Base-by-base conservation (phyloP, 345 rosid species). In the Brassica carinata region DNA sequence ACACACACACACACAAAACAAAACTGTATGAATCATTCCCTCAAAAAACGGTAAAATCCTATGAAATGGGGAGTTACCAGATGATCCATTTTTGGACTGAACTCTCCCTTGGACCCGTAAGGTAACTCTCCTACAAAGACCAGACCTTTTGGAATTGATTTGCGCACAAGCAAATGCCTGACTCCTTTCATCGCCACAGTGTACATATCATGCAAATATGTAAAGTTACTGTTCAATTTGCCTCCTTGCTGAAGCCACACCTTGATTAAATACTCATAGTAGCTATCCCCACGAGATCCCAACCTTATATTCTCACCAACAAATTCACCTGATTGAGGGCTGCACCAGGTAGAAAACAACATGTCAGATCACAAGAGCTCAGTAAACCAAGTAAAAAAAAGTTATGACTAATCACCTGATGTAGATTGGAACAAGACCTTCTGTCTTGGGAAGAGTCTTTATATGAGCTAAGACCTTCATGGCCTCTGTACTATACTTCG, bases 1-100 rank as follows among this genome's bases (percentile, higher is more conserved):
- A 82, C 67, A 58, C 64, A 34, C 26, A 23, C 26, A 23, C 26
- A 23, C 26, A 3, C 13, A 4, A 29, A 72, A 71, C 26, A 29
- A 11, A 23, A 45, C 8, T 5, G 7, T 5, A 75, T 3, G 10
- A 76, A 57, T 40, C 73, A 71, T 18, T n/a, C 13, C 13, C 31
- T 14, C 76, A 53, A 17, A 23, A 53, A 10, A 43, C 14, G 13
- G 26, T 13, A 1, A 43, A 45, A 43, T 26, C 40, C 11, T 9
- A 15, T 4, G 53, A 19, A 6, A 62, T 70, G 69, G 63, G 30
- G 19, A 73, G 94, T 77, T 89, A 93, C 99, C 95, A 96, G 87
- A 85, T 93, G 99, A 84, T 96, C 99, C 99, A 96, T 96, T 85
- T 96, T 96, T n/a, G 99, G 93, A 83, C 94, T 93, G 81, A 92